Conservation (phyloP, 257 asterid genomes). For the Lantana camara region DNA sequence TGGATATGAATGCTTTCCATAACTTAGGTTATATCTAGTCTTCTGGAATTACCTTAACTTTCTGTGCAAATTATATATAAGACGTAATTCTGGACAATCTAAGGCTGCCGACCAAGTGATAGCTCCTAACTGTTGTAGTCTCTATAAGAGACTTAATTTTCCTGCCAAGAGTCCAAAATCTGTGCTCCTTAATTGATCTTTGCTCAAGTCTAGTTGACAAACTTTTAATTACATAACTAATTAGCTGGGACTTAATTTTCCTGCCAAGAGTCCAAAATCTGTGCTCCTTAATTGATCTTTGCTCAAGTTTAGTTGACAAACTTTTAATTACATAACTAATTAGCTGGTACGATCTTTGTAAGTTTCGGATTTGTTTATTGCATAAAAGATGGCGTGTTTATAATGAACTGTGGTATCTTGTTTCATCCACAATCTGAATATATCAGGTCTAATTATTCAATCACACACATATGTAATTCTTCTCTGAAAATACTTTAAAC, state of each 20-base stretch:
- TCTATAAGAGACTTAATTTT: background rate
- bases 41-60: slow-evolving; percentile 6
- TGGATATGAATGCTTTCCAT: background rate
- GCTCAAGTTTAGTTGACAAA: no score
- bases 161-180: background rate
- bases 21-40: slow-evolving; percentile 11
- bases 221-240: no score
- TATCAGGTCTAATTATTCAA: background rate
- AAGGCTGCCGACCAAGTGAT: background rate
- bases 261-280: no score
- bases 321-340: no score
- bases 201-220: no score
- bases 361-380: no score
- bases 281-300: no score
- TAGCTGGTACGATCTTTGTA: no score
- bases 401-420: background rate
- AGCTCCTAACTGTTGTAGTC: slow-evolving; percentile 6
- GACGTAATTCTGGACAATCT: background rate
- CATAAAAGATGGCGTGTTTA: background rate
- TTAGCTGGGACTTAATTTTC: no score
- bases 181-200: background rate
- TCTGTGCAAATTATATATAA: background rate
- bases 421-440: background rate
- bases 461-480: background rate
- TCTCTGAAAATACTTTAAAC: background rate